Evolutionary conservation across 805 yeast species (phyloP).

Genomic region (Cyberlindnera bimundalis): DNA sequence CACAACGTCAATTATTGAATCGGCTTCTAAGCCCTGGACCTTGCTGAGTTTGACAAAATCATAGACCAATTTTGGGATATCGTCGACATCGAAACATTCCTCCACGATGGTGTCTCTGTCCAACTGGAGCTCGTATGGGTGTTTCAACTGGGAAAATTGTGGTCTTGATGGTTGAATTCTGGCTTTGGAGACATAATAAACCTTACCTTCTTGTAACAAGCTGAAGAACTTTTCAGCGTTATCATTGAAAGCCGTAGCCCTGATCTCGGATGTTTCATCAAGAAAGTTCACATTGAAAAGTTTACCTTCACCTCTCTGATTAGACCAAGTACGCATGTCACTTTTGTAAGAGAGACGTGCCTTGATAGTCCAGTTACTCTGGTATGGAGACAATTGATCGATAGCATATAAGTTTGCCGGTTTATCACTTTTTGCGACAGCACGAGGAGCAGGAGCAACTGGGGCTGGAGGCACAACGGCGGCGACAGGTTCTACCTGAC

Average conservation of each 20-base stretch:
- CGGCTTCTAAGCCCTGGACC: slow-evolving; percentile 64
- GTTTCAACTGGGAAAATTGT: slow-evolving; percentile 76
- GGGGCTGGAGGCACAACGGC: slow-evolving; percentile 13
- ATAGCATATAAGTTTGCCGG: slow-evolving; percentile 60
- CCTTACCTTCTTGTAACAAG: slow-evolving; percentile 81
- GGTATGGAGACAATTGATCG: slow-evolving; percentile 88
- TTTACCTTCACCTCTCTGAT: slow-evolving; percentile 84
- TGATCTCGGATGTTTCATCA: slow-evolving; percentile 94
- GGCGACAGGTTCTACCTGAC: slow-evolving; percentile 13
- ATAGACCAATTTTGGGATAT: slow-evolving; percentile 77
- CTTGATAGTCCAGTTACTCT: slow-evolving; percentile 85
- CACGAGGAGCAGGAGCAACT: too few relatives aligned
- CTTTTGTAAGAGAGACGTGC: slow-evolving; percentile 89
- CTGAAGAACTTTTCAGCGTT: slow-evolving; percentile 77
- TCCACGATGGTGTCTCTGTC: slow-evolving; percentile 76
- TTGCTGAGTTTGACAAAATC: slow-evolving; percentile 68
- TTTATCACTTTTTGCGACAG: slow-evolving; percentile 16
- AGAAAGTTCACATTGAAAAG: slow-evolving; percentile 82
- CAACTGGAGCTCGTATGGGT: slow-evolving; percentile 83
- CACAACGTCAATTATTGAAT: slow-evolving; percentile 76
- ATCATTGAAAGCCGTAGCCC: slow-evolving; percentile 92
- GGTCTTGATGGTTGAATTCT: slow-evolving; percentile 81
- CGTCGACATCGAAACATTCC: slow-evolving; percentile 57
- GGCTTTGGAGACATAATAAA: slow-evolving; percentile 79
- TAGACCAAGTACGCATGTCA: slow-evolving; percentile 85